phyloP scores from a whole-genome alignment of 1,284 basidiomycete genomes.

The Irpex rosettiformis region DNA sequence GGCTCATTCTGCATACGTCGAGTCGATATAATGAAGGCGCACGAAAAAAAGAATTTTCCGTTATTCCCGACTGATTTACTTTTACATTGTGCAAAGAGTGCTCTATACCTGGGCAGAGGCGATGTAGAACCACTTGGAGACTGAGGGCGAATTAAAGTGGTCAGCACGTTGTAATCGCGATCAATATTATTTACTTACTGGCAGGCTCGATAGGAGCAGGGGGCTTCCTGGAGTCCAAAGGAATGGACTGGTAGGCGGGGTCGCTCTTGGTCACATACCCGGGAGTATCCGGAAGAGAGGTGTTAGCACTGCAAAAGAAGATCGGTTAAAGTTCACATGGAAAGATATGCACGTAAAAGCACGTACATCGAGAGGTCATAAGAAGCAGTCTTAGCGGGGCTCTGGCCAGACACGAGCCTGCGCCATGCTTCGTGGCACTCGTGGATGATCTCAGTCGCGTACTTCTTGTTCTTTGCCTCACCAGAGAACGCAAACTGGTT shows the following conservation, averaged over 20 bases:
- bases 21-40: background rate
- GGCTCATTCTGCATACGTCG: background rate
- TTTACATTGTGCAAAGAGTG: slow-evolving; percentile 17
- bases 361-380: slow-evolving; percentile 83
- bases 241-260: slow-evolving; percentile 63
- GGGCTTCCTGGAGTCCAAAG: slow-evolving; percentile 77
- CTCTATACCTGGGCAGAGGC: slow-evolving; percentile 74
- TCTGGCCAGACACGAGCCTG: slow-evolving; percentile 84
- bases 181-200: slow-evolving; percentile 47
- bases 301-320: slow-evolving; percentile 54
- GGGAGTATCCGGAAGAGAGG: slow-evolving; percentile 73
- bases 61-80: slow-evolving; percentile 10
- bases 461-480: slow-evolving; percentile 99
- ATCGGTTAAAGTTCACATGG: slow-evolving; percentile 12
- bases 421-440: slow-evolving; percentile 99
- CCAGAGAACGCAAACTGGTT: slow-evolving; percentile 99
- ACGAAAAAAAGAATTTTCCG: background rate
- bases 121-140: slow-evolving; percentile 90
- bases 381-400: slow-evolving; percentile 61
- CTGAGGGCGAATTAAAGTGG: slow-evolving; percentile 38
- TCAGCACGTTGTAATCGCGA: slow-evolving; percentile 23
- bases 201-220: slow-evolving; percentile 87
- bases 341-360: slow-evolving; percentile 12
- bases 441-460: slow-evolving; percentile 97
- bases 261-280: slow-evolving; percentile 67